Percentiles rank a stretch among this genome's conserved stretches.
Evolutionary conservation across 805 yeast genomes (phyloP).

Genomic region (Scheffersomyces amazonensis): DNA sequence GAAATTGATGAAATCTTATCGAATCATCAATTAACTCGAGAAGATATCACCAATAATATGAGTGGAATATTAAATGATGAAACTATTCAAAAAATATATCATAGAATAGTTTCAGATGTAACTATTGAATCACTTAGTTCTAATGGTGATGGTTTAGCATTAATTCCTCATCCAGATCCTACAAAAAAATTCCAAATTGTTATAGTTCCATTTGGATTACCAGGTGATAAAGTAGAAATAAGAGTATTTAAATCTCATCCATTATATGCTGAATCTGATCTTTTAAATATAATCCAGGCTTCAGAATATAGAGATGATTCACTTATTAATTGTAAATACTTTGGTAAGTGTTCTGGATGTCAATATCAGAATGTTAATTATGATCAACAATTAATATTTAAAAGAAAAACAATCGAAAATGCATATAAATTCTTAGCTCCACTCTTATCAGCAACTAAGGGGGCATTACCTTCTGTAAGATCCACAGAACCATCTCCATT

Average conservation of each 20-base stretch:
- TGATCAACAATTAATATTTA: conserved; percentile 66
- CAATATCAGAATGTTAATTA: conserved; percentile 84
- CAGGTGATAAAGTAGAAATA: conserved; percentile 75
- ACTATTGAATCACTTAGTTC: conserved; percentile 59
- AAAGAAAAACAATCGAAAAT: conserved; percentile 69
- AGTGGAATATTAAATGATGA: conserved; percentile 59
- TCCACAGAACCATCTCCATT: conserved; percentile 75
- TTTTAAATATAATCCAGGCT: conserved; percentile 45
- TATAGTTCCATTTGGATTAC: conserved; percentile 81
- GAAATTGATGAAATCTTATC: conserved; percentile 65
- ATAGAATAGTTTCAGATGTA: conserved; percentile 58
- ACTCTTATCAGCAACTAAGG: conserved; percentile 31
- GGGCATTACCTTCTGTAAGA: conserved; percentile 57
- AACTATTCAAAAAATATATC: conserved; percentile 45
- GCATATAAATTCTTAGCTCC: conserved; percentile 83
- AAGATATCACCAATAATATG: conserved; percentile 64
- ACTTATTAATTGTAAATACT: conserved; percentile 73
- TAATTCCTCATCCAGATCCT: conserved; percentile 58
- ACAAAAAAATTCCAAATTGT: conserved; percentile 54
- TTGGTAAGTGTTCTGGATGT: conserved; percentile 93
- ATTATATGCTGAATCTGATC: conserved; percentile 69
- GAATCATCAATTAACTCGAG: conserved; percentile 39
- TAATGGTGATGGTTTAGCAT: conserved; percentile 84
- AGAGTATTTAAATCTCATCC: conserved; percentile 79
- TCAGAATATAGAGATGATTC: conserved; percentile 48